Percentiles rank a stretch among this genome's conserved stretches.
Conservation (phyloP, 148 eudicot genomes). For the Suaeda aralocaspica region DNA sequence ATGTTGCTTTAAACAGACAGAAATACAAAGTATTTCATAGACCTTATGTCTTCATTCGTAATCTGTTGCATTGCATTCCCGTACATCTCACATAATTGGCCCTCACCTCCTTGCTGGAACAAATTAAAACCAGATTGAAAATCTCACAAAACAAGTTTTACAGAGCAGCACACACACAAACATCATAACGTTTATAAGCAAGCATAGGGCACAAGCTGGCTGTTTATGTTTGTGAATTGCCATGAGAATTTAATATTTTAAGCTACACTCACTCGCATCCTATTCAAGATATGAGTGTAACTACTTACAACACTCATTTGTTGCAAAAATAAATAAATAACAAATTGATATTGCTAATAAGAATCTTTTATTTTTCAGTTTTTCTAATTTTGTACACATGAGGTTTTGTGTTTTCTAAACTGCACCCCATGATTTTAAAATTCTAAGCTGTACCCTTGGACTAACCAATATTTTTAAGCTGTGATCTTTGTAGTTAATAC, state of each 20-base stretch:
- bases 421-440: no score
- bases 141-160: background rate
- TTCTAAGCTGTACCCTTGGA: no score
- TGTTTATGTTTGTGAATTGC: background rate
- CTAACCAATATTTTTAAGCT: no score
- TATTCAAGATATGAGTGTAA: background rate
- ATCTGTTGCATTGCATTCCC: conserved; percentile 59
- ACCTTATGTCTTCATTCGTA: conserved; percentile 77
- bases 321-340: background rate
- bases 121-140: conserved; percentile 10
- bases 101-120: conserved; percentile 87
- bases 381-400: no score
- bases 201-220: background rate
- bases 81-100: conserved; percentile 72
- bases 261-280: background rate
- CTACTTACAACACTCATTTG: background rate
- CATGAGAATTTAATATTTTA: background rate
- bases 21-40: conserved; percentile 1
- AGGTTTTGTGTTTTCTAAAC: no score
- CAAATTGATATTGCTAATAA: no score
- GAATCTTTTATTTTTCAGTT: no score
- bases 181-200: conserved; percentile 10
- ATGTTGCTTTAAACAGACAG: conserved; percentile 1
- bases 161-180: no score
- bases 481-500: no score